Conservation (phyloP, 1,139 yeast species). For the Geotrichum aggregatum region DNA sequence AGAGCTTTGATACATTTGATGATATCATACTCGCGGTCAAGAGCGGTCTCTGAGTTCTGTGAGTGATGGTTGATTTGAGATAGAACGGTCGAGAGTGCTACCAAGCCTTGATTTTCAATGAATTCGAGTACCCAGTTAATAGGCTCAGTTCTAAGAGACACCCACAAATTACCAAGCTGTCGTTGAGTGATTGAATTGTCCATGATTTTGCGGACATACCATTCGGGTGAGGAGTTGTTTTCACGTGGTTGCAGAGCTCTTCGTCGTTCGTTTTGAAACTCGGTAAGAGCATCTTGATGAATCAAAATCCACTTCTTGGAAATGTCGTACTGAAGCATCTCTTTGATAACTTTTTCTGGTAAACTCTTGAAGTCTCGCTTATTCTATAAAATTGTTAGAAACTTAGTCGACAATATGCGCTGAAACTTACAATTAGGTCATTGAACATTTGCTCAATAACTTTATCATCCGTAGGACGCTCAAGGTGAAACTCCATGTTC, state of each 20-base stretch:
- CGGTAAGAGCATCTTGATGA: constrained; percentile 80
- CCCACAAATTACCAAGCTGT: constrained; percentile 82
- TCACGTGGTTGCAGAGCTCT: constrained; percentile 35
- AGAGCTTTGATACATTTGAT: constrained; percentile 62
- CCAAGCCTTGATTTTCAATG: constrained; percentile 80
- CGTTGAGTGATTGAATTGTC: constrained; percentile 64
- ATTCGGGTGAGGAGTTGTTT: constrained; percentile 57
- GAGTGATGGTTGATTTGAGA: constrained; percentile 42
- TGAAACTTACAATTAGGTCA: constrained; percentile 34
- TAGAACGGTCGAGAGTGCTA: constrained; percentile 64
- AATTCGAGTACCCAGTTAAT: constrained; percentile 84
- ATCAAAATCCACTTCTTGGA: constrained; percentile 91
- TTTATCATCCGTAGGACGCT: constrained; percentile 33
- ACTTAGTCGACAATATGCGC: not conserved
- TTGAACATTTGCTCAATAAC: constrained; percentile 39
- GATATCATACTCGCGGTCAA: constrained; percentile 57
- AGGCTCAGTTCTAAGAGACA: constrained; percentile 86
- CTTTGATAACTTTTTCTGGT: constrained; percentile 72
- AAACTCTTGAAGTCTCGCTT: constrained; percentile 77
- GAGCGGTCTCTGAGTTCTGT: constrained; percentile 39
- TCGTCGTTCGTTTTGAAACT: constrained; percentile 56
- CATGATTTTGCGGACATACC: constrained; percentile 70
- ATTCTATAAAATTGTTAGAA: constrained; percentile 44
- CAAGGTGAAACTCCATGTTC: constrained; percentile 8
- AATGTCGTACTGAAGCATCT: constrained; percentile 68